Base-by-base conservation (phyloP, 1,139 yeast genomes). In the Candida sanyaensis region DNA sequence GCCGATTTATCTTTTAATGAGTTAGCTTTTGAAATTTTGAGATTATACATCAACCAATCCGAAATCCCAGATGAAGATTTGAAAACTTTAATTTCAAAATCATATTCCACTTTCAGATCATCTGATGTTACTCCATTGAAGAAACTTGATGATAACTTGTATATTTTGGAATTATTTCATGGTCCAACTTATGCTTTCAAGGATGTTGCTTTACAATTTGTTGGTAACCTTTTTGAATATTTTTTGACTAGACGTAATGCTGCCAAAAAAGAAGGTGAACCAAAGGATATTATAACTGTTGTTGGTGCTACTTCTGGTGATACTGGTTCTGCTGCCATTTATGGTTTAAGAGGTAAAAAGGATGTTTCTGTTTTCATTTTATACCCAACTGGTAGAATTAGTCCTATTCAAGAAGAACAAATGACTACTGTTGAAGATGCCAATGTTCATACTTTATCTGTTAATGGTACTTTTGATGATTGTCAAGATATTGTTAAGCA, bases 241-340 rank as follows among this genome's bases (percentile, higher is more conserved):
- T 95, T 93, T 69, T 76, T 93, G 62, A 76, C 80, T 50, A 86
- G 97, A 69, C 80, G 82, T 59, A 93, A 93, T 64, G 77, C 79
- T 30, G 81, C 78, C 41, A 81, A 86, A 63, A 71, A 80, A 37
- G 81, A 73, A 26, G 78, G 71, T 30, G 78, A 78, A 48, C 78
- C 81, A 54, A 80, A 95, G 62, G 95, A 90, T 59, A 81, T 83
- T 53, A 78, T 93, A 60, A 93, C 99, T 36, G 99, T 93, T 55
- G 97, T 93, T 51, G 99, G 99, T 60, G 99, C 99, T 40, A 93
- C 99, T 27, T 88, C 96, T 46, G 99, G 99, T 61, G 99, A 93
- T 65, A 93, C 99, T 42, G 99, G 99, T 46, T 88, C 97, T 43
- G 99, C 99, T 46, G 99, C 99, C 53, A 93, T 93, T 57, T 93